Percentiles rank a stretch among this genome's conserved stretches.
Conservation (phyloP, 495 filamentous ascomycete genomes). For the Staphylotrichum longicolle region DNA sequence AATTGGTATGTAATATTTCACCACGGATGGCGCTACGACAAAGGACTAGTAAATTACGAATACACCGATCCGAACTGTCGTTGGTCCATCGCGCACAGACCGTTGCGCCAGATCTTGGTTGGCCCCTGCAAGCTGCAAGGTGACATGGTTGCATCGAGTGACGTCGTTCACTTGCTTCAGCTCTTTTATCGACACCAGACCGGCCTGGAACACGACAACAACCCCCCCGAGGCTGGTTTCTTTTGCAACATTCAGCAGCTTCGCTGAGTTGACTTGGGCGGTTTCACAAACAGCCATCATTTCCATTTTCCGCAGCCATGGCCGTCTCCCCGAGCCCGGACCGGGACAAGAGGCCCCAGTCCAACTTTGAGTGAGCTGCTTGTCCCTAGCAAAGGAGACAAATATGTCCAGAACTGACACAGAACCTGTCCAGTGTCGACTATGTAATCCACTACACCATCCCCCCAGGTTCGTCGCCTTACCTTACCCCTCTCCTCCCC, state of each 20-base stretch:
- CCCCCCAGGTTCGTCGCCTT: constrained; percentile 52
- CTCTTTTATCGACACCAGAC: background rate
- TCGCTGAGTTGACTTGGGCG: no score
- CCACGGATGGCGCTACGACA: no score
- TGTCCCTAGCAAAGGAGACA: background rate
- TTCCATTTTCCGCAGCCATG: constrained; percentile 28
- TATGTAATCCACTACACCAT: constrained; percentile 87
- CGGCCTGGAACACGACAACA: no score
- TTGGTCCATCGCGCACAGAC: background rate
- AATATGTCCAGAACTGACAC: background rate
- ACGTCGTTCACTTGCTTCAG: constrained; percentile 3
- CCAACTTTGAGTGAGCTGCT: constrained; percentile 30
- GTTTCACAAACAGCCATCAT: no score
- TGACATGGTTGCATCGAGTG: constrained; percentile 11
- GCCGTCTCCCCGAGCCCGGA: constrained; percentile 34
- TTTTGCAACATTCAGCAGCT: no score
- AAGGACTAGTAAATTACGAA: no score
- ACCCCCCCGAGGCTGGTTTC: background rate
- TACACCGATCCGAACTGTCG: no score
- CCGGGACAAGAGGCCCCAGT: constrained; percentile 20
- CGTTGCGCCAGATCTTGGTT: background rate
- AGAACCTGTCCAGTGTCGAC: constrained; percentile 60
- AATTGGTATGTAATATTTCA: no score
- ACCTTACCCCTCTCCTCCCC: background rate
- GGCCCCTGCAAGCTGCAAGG: constrained; percentile 14